These are phyloP conservation scores for Sextonia rubra DNA, from an alignment of 164 flowering plant species.

Conservation along the genomic window DNA sequence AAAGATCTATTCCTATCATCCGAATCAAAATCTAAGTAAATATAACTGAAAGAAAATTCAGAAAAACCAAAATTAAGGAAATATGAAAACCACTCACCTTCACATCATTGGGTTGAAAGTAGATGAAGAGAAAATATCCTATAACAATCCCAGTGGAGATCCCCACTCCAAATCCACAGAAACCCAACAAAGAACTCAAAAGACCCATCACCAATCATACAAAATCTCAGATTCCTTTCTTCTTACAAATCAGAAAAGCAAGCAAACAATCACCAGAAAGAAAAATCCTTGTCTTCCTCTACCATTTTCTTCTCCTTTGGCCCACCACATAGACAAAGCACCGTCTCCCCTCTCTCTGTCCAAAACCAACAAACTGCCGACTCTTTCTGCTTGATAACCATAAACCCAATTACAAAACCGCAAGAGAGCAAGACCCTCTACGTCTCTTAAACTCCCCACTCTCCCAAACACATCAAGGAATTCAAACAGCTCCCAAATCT, in stretches of 20 bases:
- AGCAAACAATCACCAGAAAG: not conserved
- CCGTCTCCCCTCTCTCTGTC: not conserved
- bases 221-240: not conserved
- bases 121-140: conserved; percentile 58
- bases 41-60: not conserved
- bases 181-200: conserved; percentile 39
- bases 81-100: conserved; percentile 27
- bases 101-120: conserved; percentile 52
- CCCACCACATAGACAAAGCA: not conserved
- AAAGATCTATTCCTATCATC: not conserved
- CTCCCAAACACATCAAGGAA: not conserved
- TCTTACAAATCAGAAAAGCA: not conserved
- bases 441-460: not conserved
- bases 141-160: conserved; percentile 40
- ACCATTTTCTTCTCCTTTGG: not conserved
- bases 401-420: not conserved
- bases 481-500: not conserved
- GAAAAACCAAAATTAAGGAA: not conserved
- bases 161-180: conserved; percentile 57
- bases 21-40: not conserved
- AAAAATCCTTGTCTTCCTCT: not conserved
- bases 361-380: not conserved
- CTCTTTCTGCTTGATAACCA: not conserved
- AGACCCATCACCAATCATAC: conserved; percentile 36
- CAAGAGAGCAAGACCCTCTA: not conserved